Base-by-base conservation (phyloP, 371 early-diverging fungal species). In the Saksenaea oblongispora region DNA sequence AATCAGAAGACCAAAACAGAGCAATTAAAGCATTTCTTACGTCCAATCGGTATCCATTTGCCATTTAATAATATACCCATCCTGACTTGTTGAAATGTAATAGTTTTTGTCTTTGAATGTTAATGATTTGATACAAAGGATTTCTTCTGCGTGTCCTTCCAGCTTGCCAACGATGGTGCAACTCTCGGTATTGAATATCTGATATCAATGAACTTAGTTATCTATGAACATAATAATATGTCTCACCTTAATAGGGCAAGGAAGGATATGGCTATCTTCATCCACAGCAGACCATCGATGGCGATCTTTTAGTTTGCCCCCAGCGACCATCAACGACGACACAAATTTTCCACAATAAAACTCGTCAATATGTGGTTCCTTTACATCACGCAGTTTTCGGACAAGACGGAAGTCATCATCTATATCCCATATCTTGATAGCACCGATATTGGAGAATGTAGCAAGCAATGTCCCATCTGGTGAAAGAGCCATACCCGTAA, bases 41-140 rank as follows among this genome's bases (percentile, higher is more conserved):
- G 71, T 78, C 95, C 94, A 94, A 73, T 90, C 87, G 3, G 76
- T 69, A 18, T 70, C 81, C 87, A 94, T 87, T 34, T 89, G 83
- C 95, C 95, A 96, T 69, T 89, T 91, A 60, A 87, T 84, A 58
- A 96, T 91, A 64, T 91, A 92, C 3, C 97, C 97, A 74, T 96
- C 97, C 72, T 96, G 96, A 71, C 96, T 94, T 0, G 94, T 92
- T 0, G 94, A 89, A 3, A 96, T 73, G 59, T 80, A 84, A 68
- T 95, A 95, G 63, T 89, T 84, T 34, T 89, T 84, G n/a, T 87
- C 92, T 58, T 89, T 86, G 64, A 87, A 95, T 17, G 74, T 69
- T 0, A 93, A 79, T 24, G 73, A 74, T 72, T 96, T 94, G 54
- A 95, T 83, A 59, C 89, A 88, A 34, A 96, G 68, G 13, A 96